Evolutionary conservation across 805 yeast species (phyloP), one percentile per base, ranked within the genome.

Genomic region (Babjeviella inositovora): DNA sequence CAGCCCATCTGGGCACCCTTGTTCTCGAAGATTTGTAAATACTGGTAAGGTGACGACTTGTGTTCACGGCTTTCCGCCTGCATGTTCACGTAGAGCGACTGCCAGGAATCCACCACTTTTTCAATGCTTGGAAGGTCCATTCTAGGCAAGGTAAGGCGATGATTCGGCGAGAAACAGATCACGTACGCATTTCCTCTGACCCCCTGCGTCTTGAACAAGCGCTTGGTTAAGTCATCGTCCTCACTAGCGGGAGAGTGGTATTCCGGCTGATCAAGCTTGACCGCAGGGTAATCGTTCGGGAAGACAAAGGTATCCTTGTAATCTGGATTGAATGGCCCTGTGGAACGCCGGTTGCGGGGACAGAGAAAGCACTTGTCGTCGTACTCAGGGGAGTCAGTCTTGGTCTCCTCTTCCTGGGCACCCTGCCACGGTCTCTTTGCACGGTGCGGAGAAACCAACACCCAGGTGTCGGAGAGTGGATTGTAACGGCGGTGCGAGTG

Each of bases 341-440:
- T 58, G 13, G 77, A 74, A 22, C 87, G 57, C 8, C 47, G 43
- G 41, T 75, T 75, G 4, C 80, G 70, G 1, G 85, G 84, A 45
- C 85, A 75, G 31, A 75, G 49, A 43, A 66, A 75, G 47, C 87
- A 75, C 31, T 60, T 61, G 11, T 62, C 62, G 35, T 75, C 85
- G 38, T 64, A 73, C 16, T 33, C 48, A 4, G 79, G 75, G 30
- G 58, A 50, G 14, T 41, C 34, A 9, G 47, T 53, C 21, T 43
- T 51, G 25, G 41, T 35, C 9, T 56, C 42, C 17, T 51, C 53
- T 39, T 75, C 85, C 32, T 68, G 57, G 30, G 70, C 79, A 17
- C 85, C 85, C 41, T 69, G 76, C 85, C 85, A 75, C 11, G 87
- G 85, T 33, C 87, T 56, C 43, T 72, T 70, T 15, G 82, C 67